Evolutionary conservation across 345 rosid species (phyloP), one percentile per base, ranked within the genome.

Genomic region (Laguncularia racemosa): DNA sequence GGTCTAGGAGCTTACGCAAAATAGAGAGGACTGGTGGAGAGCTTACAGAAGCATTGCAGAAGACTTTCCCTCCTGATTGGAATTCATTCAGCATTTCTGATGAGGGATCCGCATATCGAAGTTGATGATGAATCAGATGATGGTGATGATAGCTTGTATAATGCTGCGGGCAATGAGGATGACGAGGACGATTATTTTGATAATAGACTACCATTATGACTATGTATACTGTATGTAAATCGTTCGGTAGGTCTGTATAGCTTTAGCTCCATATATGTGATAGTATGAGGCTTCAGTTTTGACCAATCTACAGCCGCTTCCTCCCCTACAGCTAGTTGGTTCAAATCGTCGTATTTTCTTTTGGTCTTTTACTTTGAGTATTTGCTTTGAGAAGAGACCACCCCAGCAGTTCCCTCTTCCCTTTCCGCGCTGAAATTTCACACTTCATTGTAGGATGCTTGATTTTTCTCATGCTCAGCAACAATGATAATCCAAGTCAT

Each of bases 41-140:
- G 67, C 89, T 92, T 44, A 92, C 99, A 0, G 86, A 92, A 77
- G 80, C 82, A 2, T 67, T 92, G 71, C 99, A 92, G 81, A 92
- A 84, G 75, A 89, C 95, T 7, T 92, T 89, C 66, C 95, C 97
- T 59, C 95, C 88, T 33, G 97, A 92, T 62, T 92, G 98, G 96
- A 86, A 73, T 50, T 66, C 77, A 12, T 66, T 65, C 62, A 80
- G 72, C 43, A 54, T 66, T 3, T 58, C 67, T 14, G 77, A 70
- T 46, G 62, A 58, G 17, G n/a, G 61, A 50, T 50, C 71, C 77
- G 52, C 85, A 70, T 68, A 17, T 69, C 2, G 81, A 69, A 23
- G 46, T 48, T 1, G 79, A 71, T 58, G 68, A 68, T 46, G 81
- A 72, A 51, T 52, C 57, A 11, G 68, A 66, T 23, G 20, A 12